Conservation (phyloP, 352 stramenopile species). For the Thraustotheca clavata region DNA sequence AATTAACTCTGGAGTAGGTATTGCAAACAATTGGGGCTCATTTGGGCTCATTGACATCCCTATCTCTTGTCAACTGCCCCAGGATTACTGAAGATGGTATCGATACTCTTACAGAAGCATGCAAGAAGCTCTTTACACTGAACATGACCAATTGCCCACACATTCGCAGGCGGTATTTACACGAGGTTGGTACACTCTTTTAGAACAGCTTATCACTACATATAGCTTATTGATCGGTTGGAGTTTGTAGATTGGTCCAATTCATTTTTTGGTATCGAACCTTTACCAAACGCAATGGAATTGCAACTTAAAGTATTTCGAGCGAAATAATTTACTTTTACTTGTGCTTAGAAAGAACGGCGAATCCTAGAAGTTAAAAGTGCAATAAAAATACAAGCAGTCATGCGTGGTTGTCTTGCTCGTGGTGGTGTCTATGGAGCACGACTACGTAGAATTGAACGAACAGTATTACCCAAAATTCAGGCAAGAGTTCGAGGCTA, state of each 20-base stretch:
- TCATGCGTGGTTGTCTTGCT: constrained; percentile 70
- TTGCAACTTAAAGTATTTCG: constrained; percentile 30
- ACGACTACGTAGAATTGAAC: constrained; percentile 59
- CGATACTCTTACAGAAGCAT: constrained; percentile 40
- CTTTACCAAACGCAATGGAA: constrained; percentile 68
- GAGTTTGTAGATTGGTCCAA: constrained; percentile 76
- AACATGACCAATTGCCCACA: constrained; percentile 70
- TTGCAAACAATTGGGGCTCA: constrained; percentile 26
- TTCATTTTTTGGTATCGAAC: constrained; percentile 81
- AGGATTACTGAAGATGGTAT: constrained; percentile 69
- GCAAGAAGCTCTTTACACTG: constrained; percentile 73
- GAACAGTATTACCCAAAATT: constrained; percentile 53
- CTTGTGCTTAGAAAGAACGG: constrained; percentile 35
- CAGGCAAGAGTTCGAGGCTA: constrained; percentile 79
- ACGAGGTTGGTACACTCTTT: constrained; percentile 21
- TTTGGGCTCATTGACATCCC: constrained; percentile 28
- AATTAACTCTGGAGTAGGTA: not conserved
- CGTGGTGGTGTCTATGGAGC: constrained; percentile 62
- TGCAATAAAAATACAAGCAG: constrained; percentile 65
- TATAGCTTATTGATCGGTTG: constrained; percentile 49
- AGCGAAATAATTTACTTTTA: not conserved
- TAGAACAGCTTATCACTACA: not conserved
- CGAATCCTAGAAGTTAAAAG: constrained; percentile 35
- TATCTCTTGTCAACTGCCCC: constrained; percentile 61
- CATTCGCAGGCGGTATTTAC: constrained; percentile 65